Evolutionary conservation across 768 basidiomycete species (phyloP).

Genomic region (Lactarius hatsudake): DNA sequence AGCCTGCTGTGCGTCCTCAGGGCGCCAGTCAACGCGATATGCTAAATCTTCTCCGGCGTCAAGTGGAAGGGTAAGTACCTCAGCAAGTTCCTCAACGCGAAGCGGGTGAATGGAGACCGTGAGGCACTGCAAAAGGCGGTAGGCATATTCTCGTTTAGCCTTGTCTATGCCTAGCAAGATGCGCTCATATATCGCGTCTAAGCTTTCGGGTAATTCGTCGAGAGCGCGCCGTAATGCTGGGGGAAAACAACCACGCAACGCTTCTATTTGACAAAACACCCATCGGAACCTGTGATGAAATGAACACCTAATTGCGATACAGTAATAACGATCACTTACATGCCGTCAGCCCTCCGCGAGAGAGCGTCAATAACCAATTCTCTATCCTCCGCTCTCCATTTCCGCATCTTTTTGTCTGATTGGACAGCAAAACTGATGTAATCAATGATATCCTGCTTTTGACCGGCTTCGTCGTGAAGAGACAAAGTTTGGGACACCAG

Average conservation of each 20-base stretch:
- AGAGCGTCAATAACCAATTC: background rate
- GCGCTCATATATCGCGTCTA: slow-evolving; percentile 1
- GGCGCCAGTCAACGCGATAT: background rate
- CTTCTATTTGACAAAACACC: slow-evolving; percentile 5
- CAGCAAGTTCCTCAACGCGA: slow-evolving; percentile 5
- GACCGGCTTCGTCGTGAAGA: background rate
- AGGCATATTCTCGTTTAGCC: background rate
- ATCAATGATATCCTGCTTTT: background rate
- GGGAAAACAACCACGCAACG: background rate
- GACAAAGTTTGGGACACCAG: background rate
- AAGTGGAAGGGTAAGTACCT: background rate
- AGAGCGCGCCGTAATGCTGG: background rate
- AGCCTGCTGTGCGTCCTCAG: background rate
- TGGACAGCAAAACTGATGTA: background rate
- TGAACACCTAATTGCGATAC: background rate
- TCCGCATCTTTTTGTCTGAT: background rate
- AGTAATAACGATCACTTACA: background rate
- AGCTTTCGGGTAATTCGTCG: background rate
- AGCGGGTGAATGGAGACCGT: background rate
- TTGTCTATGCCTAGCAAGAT: background rate
- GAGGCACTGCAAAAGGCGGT: slow-evolving; percentile 1
- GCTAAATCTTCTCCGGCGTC: background rate
- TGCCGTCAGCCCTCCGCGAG: background rate
- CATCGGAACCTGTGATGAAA: background rate
- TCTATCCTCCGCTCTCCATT: background rate